phyloP scores from a whole-genome alignment of 768 basidiomycete genomes.

The Russula sp. region DNA sequence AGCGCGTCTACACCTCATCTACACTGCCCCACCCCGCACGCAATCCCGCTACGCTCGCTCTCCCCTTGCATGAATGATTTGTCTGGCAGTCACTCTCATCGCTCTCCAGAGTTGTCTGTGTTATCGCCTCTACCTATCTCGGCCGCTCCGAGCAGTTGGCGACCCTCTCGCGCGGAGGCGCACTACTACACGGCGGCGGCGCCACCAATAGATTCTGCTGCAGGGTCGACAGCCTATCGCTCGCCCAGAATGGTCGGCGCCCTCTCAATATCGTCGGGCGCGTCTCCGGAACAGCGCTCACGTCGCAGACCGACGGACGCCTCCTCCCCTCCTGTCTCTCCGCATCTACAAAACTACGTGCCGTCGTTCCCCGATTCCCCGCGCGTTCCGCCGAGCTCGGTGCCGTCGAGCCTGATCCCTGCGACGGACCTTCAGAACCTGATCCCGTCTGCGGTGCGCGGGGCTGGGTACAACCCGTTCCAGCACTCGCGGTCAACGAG shows the following conservation, averaged over 20 bases:
- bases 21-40: background rate
- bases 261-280: background rate
- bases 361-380: background rate
- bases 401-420: background rate
- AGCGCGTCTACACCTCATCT: constrained; percentile 15
- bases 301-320: background rate
- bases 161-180: background rate
- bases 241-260: background rate
- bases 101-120: background rate
- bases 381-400: constrained; percentile 1
- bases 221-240: background rate
- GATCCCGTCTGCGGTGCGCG: constrained; percentile 18
- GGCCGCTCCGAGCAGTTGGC: background rate
- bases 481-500: constrained; percentile 11
- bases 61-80: constrained; percentile 1
- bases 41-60: background rate
- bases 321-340: background rate
- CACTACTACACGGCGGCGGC: constrained; percentile 7
- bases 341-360: constrained; percentile 5
- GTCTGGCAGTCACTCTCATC: background rate
- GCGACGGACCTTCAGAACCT: constrained; percentile 18
- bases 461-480: constrained; percentile 22
- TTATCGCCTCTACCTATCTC: background rate
- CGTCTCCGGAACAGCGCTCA: background rate
- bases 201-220: background rate